A percentile compares a stretch with the other conserved stretches of the same genome.
phyloP scores from a whole-genome alignment of 192 early-diverging fungal genomes.

The Coemansia sp. region DNA sequence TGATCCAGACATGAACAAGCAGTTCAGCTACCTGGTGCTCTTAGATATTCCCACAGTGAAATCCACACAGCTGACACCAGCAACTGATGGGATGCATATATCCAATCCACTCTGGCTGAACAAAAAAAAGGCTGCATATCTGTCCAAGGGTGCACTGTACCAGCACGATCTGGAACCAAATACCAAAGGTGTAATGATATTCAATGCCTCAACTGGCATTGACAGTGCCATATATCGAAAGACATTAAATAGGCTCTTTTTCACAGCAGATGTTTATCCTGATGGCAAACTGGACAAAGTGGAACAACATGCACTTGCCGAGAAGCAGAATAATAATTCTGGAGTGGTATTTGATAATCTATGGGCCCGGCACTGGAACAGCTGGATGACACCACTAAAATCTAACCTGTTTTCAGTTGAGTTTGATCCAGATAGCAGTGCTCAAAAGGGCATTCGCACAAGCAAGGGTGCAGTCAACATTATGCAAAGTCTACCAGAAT shows the following conservation, averaged over 20 bases:
- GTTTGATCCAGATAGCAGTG: slow-evolving; percentile 17
- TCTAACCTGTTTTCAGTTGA: slow-evolving; percentile 59
- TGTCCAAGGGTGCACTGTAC: slow-evolving; percentile 26
- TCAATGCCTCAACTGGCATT: slow-evolving; percentile 24
- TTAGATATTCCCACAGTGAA: slow-evolving; percentile 23
- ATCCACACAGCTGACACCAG: slow-evolving; percentile 30
- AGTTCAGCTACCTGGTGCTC: slow-evolving; percentile 12
- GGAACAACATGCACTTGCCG: slow-evolving; percentile 42
- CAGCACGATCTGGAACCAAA: slow-evolving; percentile 30
- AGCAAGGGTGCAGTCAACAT: slow-evolving; percentile 16
- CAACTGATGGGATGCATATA: slow-evolving; percentile 3
- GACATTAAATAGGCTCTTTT: slow-evolving; percentile 7
- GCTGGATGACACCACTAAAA: slow-evolving; percentile 59
- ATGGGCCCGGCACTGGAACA: slow-evolving; percentile 80
- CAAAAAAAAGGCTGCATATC: slow-evolving; percentile 14
- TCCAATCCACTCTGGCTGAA: slow-evolving; percentile 37
- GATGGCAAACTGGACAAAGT: slow-evolving; percentile 51
- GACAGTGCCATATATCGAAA: slow-evolving; percentile 20
- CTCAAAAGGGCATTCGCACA: background rate
- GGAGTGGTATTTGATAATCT: slow-evolving; percentile 64
- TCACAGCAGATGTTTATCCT: slow-evolving; percentile 26
- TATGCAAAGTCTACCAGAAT: slow-evolving; percentile 35
- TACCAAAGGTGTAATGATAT: slow-evolving; percentile 16
- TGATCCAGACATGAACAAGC: slow-evolving; percentile 23
- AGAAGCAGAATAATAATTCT: slow-evolving; percentile 51